These are phyloP conservation scores for Blastocystis sp. DNA, from an alignment of 352 stramenopile genomes.

Conservation along the genomic window DNA sequence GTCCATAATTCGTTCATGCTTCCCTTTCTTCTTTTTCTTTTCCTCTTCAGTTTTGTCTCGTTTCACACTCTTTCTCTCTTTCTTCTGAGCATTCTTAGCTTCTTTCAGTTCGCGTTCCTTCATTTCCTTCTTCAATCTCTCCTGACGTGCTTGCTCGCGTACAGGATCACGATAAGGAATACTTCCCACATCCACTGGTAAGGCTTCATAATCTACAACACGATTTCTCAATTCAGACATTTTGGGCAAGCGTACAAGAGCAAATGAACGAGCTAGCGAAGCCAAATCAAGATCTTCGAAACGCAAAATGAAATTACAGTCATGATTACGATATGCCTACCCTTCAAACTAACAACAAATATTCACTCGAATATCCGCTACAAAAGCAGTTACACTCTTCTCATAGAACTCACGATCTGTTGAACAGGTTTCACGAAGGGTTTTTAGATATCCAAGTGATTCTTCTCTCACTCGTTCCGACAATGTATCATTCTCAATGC, in stretches of 20 bases:
- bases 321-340: constrained; percentile 96
- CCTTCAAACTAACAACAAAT: neutral
- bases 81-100: constrained; percentile 72
- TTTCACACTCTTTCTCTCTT: neutral
- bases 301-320: constrained; percentile 95
- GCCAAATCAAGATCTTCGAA: constrained; percentile 94
- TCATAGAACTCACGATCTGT: constrained; percentile 93
- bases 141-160: constrained; percentile 91
- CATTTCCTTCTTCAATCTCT: constrained; percentile 81
- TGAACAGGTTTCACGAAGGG: constrained; percentile 83
- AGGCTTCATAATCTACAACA: constrained; percentile 71
- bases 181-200: constrained; percentile 56
- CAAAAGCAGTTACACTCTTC: constrained; percentile 94
- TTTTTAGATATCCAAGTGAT: constrained; percentile 77
- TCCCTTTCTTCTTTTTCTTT: constrained; percentile 86
- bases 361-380: constrained; percentile 55
- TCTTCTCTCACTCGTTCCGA: constrained; percentile 68
- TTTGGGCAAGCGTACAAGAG: constrained; percentile 80
- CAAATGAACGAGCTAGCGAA: constrained; percentile 81
- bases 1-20: constrained; percentile 91
- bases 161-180: constrained; percentile 72
- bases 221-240: constrained; percentile 82
- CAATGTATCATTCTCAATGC: constrained; percentile 74
- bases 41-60: constrained; percentile 77
- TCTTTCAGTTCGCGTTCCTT: constrained; percentile 74